Conservation (phyloP, 2,329 filamentous ascomycete genomes). For the Trichoderma lentiforme region DNA sequence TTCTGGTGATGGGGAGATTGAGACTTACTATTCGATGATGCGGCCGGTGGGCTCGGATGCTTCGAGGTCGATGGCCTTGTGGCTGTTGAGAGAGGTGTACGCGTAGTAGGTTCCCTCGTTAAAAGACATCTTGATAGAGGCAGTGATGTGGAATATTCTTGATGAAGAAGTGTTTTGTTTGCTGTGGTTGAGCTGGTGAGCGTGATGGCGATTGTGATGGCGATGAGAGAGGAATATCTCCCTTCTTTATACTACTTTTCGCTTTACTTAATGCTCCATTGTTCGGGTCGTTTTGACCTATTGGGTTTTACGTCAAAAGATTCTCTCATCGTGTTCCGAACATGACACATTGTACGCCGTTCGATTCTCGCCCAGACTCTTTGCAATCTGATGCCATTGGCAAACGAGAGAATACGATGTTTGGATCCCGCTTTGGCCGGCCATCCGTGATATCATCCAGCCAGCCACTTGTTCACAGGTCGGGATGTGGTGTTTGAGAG, state of each 20-base stretch:
- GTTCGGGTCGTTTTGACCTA: neutral
- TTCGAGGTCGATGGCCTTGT: conserved; percentile 3
- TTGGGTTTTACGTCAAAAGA: neutral
- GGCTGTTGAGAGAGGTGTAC: neutral
- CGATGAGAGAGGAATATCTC: neutral
- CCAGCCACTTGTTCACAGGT: neutral
- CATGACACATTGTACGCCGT: neutral
- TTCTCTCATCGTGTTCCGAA: neutral
- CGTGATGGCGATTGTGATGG: neutral
- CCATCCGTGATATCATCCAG: neutral
- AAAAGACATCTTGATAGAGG: conserved; percentile 2
- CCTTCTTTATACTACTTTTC: neutral
- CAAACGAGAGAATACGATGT: neutral
- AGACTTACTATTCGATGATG: neutral
- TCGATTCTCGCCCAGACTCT: neutral
- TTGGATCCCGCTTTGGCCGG: neutral
- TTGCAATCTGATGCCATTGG: neutral
- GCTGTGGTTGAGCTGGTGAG: neutral
- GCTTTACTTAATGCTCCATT: neutral
- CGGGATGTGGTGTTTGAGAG: neutral
- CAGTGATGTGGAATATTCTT: neutral
- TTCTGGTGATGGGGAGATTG: neutral
- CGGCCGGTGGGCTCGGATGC: neutral
- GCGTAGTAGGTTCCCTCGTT: neutral
- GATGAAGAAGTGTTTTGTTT: neutral